A percentile compares a stretch with the other conserved stretches of the same genome.
Conservation (phyloP, 352 stramenopile species). For the Achlya hypogyna region DNA sequence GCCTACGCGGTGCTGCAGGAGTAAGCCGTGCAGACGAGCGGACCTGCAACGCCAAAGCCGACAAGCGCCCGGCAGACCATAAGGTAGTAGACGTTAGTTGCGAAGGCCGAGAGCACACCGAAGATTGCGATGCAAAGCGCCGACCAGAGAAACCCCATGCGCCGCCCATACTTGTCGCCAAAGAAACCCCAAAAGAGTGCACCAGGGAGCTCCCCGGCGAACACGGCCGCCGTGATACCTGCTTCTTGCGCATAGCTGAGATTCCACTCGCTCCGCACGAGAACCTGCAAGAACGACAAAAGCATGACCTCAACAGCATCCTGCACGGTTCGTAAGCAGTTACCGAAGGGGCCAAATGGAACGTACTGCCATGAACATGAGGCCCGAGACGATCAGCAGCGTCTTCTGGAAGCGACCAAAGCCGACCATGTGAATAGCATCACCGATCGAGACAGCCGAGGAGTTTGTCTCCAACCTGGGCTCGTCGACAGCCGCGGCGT, state of each 20-base stretch:
- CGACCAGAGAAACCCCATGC: constrained; percentile 14
- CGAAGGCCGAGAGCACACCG: constrained; percentile 10
- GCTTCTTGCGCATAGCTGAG: constrained; percentile 16
- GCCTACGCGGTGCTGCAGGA: background rate
- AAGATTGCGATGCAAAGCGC: constrained; percentile 19
- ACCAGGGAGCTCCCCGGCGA: constrained; percentile 14
- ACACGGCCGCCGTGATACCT: constrained; percentile 17
- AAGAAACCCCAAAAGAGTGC: constrained; percentile 21
- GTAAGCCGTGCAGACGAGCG: background rate
- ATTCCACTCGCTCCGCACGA: constrained; percentile 17
- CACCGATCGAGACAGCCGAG: background rate
- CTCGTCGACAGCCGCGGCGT: background rate
- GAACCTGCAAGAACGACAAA: constrained; percentile 12
- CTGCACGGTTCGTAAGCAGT: background rate
- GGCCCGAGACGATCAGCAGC: constrained; percentile 10
- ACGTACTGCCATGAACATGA: constrained; percentile 19
- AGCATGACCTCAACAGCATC: constrained; percentile 20
- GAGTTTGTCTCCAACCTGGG: background rate
- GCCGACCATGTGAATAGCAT: constrained; percentile 6
- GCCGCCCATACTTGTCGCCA: constrained; percentile 16
- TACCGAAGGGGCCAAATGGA: background rate
- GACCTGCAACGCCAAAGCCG: constrained; percentile 14
- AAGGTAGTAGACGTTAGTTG: constrained; percentile 9
- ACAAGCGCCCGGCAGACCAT: constrained; percentile 16
- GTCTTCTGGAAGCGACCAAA: constrained; percentile 8